phyloP scores from a whole-genome alignment of 108 stramenopile genomes.

The Halocafeteria seosinensis region DNA sequence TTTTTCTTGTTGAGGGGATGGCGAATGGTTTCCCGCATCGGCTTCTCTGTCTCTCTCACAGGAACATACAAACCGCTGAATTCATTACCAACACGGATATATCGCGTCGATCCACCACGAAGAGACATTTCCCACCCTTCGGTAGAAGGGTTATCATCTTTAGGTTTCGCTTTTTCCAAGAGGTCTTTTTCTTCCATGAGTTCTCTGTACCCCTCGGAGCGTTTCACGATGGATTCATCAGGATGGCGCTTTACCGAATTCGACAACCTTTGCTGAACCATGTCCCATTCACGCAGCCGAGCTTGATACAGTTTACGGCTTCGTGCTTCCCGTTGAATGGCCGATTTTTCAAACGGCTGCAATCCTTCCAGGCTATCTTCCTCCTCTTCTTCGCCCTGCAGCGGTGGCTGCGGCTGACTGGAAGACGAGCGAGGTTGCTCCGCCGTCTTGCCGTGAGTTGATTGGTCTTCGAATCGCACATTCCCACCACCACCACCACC shows the following conservation, averaged over 20 bases:
- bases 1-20: too few species aligned
- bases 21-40: background rate
- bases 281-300: slow-evolving; percentile 6
- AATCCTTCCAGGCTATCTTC: too few species aligned
- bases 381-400: too few species aligned
- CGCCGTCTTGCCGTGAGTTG: too few species aligned
- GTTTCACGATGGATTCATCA: background rate
- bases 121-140: slow-evolving; percentile 16
- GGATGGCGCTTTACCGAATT: background rate
- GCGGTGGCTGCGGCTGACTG: too few species aligned
- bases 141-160: slow-evolving; percentile 5
- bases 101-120: slow-evolving; percentile 6
- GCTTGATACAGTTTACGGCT: background rate
- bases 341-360: background rate
- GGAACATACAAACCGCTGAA: slow-evolving; percentile 16
- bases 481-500: too few species aligned
- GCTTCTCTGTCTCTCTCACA: background rate
- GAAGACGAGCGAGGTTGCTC: too few species aligned
- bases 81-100: slow-evolving; percentile 8
- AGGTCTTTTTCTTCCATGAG: slow-evolving; percentile 5
- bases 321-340: slow-evolving; percentile 4
- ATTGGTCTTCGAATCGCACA: too few species aligned
- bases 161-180: slow-evolving; percentile 4
- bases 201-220: slow-evolving; percentile 1
- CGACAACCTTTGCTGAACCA: background rate